Conservation (phyloP, 1,139 yeast species). For the Magnusiomyces sp. region DNA sequence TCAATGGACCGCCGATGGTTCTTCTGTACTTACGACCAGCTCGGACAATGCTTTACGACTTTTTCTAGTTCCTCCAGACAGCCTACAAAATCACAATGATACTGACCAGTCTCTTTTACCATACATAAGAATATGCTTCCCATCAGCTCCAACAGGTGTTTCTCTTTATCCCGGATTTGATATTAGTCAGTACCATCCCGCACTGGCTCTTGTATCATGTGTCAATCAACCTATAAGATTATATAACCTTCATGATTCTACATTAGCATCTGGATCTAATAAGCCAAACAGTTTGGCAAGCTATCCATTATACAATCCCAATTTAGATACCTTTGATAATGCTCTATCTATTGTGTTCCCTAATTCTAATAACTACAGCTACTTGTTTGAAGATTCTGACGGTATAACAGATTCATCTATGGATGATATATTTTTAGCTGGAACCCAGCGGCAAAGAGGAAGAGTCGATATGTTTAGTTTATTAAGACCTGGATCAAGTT, state of each 20-base stretch:
- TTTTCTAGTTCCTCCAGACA: conserved; percentile 26
- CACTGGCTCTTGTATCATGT: conserved; percentile 8
- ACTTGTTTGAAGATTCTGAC: no score
- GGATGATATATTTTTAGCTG: conserved; percentile 7
- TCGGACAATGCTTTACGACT: conserved; percentile 27
- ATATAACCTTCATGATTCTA: conserved; percentile 13
- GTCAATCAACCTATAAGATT: conserved; percentile 14
- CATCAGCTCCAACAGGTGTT: conserved; percentile 8
- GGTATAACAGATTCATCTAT: no score
- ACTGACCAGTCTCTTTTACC: conserved; percentile 4
- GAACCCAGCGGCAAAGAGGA: conserved; percentile 20
- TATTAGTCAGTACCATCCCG: conserved; percentile 6
- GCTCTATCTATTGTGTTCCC: conserved; percentile 18
- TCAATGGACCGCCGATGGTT: conserved; percentile 30
- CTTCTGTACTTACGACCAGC: conserved; percentile 24
- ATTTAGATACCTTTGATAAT: conserved; percentile 17
- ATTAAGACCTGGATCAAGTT: conserved; percentile 16
- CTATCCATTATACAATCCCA: conserved; percentile 20
- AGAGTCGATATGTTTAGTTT: conserved; percentile 24
- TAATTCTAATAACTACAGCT: background rate
- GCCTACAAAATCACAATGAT: conserved; percentile 13
- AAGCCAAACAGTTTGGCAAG: conserved; percentile 20
- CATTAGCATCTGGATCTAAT: no score
- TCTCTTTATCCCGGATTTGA: conserved; percentile 13
- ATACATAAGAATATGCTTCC: conserved; percentile 9